Evolutionary conservation across 2,329 filamentous ascomycete species (phyloP).

Genomic region (Neonectria hederae): DNA sequence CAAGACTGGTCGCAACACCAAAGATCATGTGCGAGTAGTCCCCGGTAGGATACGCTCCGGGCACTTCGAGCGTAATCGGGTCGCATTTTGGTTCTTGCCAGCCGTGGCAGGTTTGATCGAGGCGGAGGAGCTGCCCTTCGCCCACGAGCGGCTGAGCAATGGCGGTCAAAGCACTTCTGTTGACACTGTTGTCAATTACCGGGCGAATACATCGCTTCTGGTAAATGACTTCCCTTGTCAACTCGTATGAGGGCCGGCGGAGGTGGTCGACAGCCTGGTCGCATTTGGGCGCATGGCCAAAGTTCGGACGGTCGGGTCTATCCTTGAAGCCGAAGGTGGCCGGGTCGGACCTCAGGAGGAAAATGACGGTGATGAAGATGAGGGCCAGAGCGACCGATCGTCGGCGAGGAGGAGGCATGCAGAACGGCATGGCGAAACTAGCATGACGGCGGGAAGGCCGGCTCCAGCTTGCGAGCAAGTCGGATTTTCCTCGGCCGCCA

Average conservation of each 20-base stretch:
- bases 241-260: conserved; percentile 41
- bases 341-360: conserved; percentile 21
- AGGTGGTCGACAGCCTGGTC: conserved; percentile 43
- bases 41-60: conserved; percentile 52
- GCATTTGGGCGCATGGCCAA: conserved; percentile 38
- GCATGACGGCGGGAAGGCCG: conserved; percentile 21
- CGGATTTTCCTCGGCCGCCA: conserved; percentile 17
- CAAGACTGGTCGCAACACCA: conserved; percentile 63
- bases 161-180: conserved; percentile 51
- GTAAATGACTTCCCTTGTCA: conserved; percentile 56
- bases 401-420: conserved; percentile 17
- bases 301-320: conserved; percentile 33
- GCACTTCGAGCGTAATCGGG: conserved; percentile 58
- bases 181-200: conserved; percentile 43
- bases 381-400: conserved; percentile 16
- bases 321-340: conserved; percentile 36
- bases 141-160: conserved; percentile 51
- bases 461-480: conserved; percentile 16
- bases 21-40: conserved; percentile 64
- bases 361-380: conserved; percentile 9
- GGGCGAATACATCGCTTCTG: conserved; percentile 56
- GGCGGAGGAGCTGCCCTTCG: conserved; percentile 43
- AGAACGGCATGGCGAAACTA: conserved; percentile 10
- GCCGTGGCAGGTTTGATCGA: conserved; percentile 41
- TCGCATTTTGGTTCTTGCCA: conserved; percentile 47